Percentiles rank a stretch among this genome's conserved stretches.
phyloP scores from a whole-genome alignment of 352 stramenopile species.

The Phytophthora nicotianae region DNA sequence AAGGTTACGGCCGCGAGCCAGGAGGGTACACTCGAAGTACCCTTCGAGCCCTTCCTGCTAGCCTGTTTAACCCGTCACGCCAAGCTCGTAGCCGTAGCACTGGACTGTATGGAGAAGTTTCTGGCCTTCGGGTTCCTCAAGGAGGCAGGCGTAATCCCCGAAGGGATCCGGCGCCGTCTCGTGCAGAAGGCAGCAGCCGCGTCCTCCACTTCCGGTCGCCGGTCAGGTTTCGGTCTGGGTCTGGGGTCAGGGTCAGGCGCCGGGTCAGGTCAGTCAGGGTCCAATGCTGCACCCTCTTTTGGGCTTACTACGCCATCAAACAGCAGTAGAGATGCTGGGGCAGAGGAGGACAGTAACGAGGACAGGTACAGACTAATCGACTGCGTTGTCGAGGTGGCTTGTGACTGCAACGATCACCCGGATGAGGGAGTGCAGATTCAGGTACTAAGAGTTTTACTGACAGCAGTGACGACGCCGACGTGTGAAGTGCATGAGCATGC shows the following conservation, averaged over 20 bases:
- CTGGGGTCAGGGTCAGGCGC: conserved; percentile 14
- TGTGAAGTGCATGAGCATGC: conserved; percentile 92
- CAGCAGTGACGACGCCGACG: conserved; percentile 88
- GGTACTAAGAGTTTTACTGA: conserved; percentile 92
- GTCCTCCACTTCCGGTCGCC: conserved; percentile 16
- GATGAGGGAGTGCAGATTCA: conserved; percentile 94
- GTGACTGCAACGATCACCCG: conserved; percentile 89
- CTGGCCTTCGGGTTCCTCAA: conserved; percentile 86
- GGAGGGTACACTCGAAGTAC: conserved; percentile 48
- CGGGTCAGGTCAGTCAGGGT: conserved; percentile 8
- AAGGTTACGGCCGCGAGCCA: conserved; percentile 45
- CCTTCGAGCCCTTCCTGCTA: conserved; percentile 77
- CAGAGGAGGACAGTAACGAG: conserved; percentile 28
- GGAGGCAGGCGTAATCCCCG: conserved; percentile 64
- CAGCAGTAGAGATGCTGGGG: conserved; percentile 3
- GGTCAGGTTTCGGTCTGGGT: conserved; percentile 29
- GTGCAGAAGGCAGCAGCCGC: conserved; percentile 55
- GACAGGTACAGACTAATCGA: conserved; percentile 79
- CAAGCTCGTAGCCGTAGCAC: conserved; percentile 76
- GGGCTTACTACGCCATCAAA: conserved; percentile 10
- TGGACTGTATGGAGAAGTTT: conserved; percentile 93
- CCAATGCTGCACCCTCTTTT: conserved; percentile 17
- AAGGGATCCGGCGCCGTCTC: conserved; percentile 65
- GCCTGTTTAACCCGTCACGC: conserved; percentile 76
- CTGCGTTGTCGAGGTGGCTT: conserved; percentile 89